Evolutionary conservation across 2,329 filamentous ascomycete genomes (phyloP).

Genomic region (Cladosporium colombiae): DNA sequence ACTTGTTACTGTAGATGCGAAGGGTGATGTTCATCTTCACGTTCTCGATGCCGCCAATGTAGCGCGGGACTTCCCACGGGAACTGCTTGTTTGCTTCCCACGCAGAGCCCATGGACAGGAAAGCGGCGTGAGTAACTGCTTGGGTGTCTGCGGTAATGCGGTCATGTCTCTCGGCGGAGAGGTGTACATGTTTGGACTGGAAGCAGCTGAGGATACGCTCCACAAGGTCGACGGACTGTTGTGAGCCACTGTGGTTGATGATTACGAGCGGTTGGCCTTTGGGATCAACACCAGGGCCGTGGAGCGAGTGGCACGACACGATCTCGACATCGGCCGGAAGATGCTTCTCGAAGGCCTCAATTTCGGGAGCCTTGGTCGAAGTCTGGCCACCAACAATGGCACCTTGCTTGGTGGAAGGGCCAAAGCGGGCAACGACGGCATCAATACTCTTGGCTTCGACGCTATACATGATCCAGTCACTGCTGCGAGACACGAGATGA

Average conservation of each 20-base stretch:
- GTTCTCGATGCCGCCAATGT: conserved; percentile 96
- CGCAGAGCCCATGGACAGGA: conserved; percentile 92
- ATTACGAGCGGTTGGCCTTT: conserved; percentile 88
- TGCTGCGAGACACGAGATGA: conserved; percentile 90
- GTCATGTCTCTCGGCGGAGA: conserved; percentile 86
- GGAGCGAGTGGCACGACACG: conserved; percentile 92
- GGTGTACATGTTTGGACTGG: conserved; percentile 79
- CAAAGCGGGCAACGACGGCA: conserved; percentile 81
- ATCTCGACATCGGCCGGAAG: conserved; percentile 88
- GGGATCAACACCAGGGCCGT: conserved; percentile 87
- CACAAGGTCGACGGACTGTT: conserved; percentile 74
- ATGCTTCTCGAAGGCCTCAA: conserved; percentile 86
- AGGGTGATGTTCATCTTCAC: conserved; percentile 98
- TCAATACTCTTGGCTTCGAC: conserved; percentile 93
- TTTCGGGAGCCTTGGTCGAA: conserved; percentile 96
- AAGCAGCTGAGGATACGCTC: conserved; percentile 81
- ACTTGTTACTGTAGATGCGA: conserved; percentile 97
- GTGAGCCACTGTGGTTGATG: conserved; percentile 86
- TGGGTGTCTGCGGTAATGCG: conserved; percentile 98
- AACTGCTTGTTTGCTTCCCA: conserved; percentile 96
- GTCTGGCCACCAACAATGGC: conserved; percentile 97
- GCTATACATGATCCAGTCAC: conserved; percentile 98
- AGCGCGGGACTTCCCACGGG: conserved; percentile 94
- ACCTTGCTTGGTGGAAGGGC: conserved; percentile 90
- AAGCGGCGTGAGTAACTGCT: conserved; percentile 95